Percentiles rank a stretch among this genome's conserved stretches.
Conservation (phyloP, 768 basidiomycete genomes). For the Tricholoma flavovirens region DNA sequence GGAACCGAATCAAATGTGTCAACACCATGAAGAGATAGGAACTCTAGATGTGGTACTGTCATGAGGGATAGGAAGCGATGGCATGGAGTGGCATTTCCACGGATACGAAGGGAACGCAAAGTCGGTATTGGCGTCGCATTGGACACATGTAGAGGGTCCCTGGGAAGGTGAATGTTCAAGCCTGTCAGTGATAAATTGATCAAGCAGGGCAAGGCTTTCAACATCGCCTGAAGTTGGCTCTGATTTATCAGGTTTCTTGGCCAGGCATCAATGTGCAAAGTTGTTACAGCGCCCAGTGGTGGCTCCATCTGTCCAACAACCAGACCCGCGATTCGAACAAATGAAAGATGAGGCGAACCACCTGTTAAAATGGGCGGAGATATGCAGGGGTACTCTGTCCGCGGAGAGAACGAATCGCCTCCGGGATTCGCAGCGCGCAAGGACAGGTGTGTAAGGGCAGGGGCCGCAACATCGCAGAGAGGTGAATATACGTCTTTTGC, state of each 20-base stretch:
- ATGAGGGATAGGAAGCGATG: constrained; percentile 32
- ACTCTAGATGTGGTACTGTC: constrained; percentile 29
- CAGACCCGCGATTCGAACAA: constrained; percentile 37
- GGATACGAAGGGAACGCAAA: constrained; percentile 36
- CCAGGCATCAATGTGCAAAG: constrained; percentile 41
- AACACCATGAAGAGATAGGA: constrained; percentile 29
- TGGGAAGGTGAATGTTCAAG: constrained; percentile 30
- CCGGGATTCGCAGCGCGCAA: constrained; percentile 27
- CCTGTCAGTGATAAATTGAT: constrained; percentile 38
- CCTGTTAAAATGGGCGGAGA: constrained; percentile 26
- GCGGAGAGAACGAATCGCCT: constrained; percentile 20
- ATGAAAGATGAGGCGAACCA: constrained; percentile 28
- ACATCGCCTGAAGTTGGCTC: constrained; percentile 29
- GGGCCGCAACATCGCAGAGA: constrained; percentile 23
- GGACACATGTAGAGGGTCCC: constrained; percentile 23
- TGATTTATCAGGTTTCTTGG: constrained; percentile 29
- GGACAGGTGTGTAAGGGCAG: constrained; percentile 34
- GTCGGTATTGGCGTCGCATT: constrained; percentile 27
- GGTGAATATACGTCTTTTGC: constrained; percentile 22
- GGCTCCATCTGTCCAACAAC: constrained; percentile 36
- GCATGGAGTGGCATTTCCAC: constrained; percentile 28
- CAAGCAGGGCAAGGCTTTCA: constrained; percentile 30
- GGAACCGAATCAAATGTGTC: constrained; percentile 28
- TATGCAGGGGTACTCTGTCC: constrained; percentile 24
- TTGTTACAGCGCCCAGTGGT: constrained; percentile 28